These are phyloP conservation scores for Ceratocystis ficicola DNA, from an alignment of 2,329 filamentous ascomycete genomes.

Conservation along the genomic window DNA sequence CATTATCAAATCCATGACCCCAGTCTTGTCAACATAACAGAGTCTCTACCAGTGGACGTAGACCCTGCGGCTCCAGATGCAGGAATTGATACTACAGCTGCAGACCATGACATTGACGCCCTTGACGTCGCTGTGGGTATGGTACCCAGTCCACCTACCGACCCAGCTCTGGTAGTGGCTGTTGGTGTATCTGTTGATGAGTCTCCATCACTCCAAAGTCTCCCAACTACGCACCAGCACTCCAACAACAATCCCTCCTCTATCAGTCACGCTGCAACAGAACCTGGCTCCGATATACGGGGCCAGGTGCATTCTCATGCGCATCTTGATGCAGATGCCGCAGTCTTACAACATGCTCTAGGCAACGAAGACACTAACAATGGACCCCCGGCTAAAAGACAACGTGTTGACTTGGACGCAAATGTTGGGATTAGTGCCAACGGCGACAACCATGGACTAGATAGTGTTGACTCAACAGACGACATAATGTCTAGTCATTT, in stretches of 20 bases:
- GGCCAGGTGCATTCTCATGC: not conserved
- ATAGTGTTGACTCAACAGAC: not conserved
- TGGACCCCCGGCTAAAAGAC: not conserved
- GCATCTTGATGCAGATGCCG: not conserved
- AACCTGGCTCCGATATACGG: not conserved
- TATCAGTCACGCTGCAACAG: not conserved
- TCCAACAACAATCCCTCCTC: not conserved
- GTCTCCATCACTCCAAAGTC: not conserved
- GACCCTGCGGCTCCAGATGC: not conserved
- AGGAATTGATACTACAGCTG: not conserved
- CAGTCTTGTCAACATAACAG: slow-evolving; percentile 3
- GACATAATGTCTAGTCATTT: slow-evolving; percentile 4
- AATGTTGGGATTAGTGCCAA: not conserved
- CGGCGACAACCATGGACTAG: not conserved
- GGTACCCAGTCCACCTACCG: slow-evolving; percentile 8
- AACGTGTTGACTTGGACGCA: not conserved
- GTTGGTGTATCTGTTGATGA: not conserved
- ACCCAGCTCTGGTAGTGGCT: slow-evolving; percentile 8
- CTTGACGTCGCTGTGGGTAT: slow-evolving; percentile 5
- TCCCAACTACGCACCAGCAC: not conserved
- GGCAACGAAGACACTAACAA: not conserved
- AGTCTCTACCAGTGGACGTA: not conserved
- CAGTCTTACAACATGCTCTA: not conserved
- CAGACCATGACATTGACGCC: not conserved
- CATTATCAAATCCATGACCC: slow-evolving; percentile 10